phyloP scores from a whole-genome alignment of 805 yeast species.

The Tetrapisispora taiwanensis region DNA sequence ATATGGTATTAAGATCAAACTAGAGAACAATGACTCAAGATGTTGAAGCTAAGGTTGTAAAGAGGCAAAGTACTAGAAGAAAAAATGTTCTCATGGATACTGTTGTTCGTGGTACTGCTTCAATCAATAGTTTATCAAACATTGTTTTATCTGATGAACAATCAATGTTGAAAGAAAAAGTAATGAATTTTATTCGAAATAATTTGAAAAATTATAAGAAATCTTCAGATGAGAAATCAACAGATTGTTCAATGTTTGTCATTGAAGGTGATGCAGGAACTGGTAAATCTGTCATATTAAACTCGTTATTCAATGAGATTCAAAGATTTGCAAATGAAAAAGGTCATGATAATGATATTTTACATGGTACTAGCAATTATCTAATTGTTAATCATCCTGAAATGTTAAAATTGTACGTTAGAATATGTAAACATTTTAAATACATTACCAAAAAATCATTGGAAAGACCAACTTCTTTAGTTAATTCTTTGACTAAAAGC shows the following conservation, averaged over 20 bases:
- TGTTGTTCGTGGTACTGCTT: conserved; percentile 10
- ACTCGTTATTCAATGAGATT: conserved; percentile 35
- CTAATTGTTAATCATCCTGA: conserved; percentile 40
- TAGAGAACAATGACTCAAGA: neutral
- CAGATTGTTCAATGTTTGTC: conserved; percentile 30
- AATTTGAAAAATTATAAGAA: conserved; percentile 15
- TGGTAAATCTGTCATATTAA: conserved; percentile 37
- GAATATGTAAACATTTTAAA: conserved; percentile 31
- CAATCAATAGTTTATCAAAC: conserved; percentile 31
- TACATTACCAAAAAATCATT: conserved; percentile 31
- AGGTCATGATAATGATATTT: neutral
- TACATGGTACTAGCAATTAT: conserved; percentile 29
- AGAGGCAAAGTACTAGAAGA: neutral
- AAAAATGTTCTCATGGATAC: neutral
- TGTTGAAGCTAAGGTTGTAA: neutral
- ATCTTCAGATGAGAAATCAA: neutral
- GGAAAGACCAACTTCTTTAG: conserved; percentile 39
- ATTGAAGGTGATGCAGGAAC: conserved; percentile 43
- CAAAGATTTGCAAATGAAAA: conserved; percentile 16
- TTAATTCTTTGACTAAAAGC: conserved; percentile 29
- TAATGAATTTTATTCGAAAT: conserved; percentile 25
- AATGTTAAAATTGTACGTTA: conserved; percentile 36
- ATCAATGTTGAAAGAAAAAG: conserved; percentile 18
- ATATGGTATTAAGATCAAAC: too few species aligned
- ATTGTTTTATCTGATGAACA: conserved; percentile 34